Percentiles rank a stretch among this genome's conserved stretches.
Evolutionary conservation across 345 rosid genomes (phyloP).

Genomic region (Leavenworthia alabamica): DNA sequence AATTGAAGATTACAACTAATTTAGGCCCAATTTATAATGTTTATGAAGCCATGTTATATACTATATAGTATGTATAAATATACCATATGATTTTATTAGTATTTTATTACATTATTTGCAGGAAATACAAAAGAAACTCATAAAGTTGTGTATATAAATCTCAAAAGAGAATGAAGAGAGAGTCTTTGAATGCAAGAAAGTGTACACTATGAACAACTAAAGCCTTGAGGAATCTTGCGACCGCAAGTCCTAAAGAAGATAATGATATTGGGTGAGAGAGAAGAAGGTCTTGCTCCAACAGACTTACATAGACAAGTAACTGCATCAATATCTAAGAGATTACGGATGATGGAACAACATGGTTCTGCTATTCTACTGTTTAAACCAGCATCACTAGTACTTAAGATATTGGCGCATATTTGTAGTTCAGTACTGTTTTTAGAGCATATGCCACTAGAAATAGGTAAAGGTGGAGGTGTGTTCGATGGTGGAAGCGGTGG

Average conservation of each 20-base stretch:
- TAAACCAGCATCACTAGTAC: neutral
- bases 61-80: neutral
- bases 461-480: neutral
- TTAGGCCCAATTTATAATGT: neutral
- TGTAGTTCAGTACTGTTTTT: neutral
- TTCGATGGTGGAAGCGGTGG: neutral
- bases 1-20: neutral
- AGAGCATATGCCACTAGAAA: neutral
- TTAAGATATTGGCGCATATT: neutral
- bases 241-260: neutral
- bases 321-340: neutral
- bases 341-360: neutral
- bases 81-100: neutral
- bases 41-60: neutral
- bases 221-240: neutral
- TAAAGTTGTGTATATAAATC: neutral
- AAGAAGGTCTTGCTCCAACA: neutral
- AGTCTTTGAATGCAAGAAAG: neutral
- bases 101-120: neutral
- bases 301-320: neutral
- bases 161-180: neutral
- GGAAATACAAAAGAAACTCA: neutral
- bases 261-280: neutral
- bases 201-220: neutral
- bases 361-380: neutral